Conservation (phyloP, 495 filamentous ascomycete species). For the Neurospora sp. region DNA sequence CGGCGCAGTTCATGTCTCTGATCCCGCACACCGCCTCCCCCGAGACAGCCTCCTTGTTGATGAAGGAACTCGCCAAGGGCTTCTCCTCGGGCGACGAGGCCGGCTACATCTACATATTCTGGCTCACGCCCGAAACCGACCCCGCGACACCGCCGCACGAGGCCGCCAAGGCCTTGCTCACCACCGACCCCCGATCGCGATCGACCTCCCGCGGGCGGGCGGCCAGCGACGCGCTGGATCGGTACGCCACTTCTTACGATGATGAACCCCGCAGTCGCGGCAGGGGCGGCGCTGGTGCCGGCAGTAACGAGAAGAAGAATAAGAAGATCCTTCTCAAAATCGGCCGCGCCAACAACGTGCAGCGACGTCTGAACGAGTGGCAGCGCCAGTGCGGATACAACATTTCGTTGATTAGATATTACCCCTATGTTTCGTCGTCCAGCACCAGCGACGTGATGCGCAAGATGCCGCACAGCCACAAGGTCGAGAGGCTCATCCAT, state of each 20-base stretch:
- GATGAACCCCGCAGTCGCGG: conserved; percentile 5
- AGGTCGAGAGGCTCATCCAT: conserved; percentile 85
- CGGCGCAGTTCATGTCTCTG: conserved; percentile 50
- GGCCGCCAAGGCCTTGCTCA: conserved; percentile 49
- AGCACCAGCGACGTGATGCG: conserved; percentile 25
- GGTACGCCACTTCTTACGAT: conserved; percentile 32
- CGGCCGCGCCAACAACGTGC: conserved; percentile 82
- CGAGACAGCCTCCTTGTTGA: conserved; percentile 52
- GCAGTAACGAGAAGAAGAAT: conserved; percentile 6
- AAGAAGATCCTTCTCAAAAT: conserved; percentile 77
- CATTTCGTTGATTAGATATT: conserved; percentile 77
- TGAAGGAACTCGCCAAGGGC: conserved; percentile 73
- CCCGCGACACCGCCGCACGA: conserved; percentile 42
- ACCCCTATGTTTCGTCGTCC: conserved; percentile 65
- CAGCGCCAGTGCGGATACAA: conserved; percentile 83
- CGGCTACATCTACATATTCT: conserved; percentile 98
- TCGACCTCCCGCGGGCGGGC: conserved; percentile 40
- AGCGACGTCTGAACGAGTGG: conserved; percentile 87
- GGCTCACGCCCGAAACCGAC: conserved; percentile 57
- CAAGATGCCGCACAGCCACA: conserved; percentile 82
- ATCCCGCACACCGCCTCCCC: conserved; percentile 56
- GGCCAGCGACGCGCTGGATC: conserved; percentile 55
- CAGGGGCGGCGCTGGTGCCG: conserved; percentile 6
- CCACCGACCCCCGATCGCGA: conserved; percentile 27
- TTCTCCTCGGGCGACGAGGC: conserved; percentile 68